phyloP scores from a whole-genome alignment of 1,284 basidiomycete genomes.

The Ustilago sp. region DNA sequence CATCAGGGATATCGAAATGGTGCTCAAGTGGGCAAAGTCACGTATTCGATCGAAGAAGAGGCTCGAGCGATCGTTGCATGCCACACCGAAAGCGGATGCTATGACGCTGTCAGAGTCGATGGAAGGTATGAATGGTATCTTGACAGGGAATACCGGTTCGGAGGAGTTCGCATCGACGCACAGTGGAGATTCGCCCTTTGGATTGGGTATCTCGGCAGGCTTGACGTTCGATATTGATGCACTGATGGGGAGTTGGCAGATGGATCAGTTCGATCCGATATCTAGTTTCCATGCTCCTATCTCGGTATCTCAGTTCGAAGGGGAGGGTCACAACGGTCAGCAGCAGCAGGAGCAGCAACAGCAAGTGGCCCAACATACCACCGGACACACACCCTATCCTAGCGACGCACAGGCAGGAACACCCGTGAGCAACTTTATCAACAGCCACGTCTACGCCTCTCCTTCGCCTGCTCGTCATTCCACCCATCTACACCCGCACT shows the following conservation, averaged over 20 bases:
- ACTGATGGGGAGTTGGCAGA: slow-evolving; percentile 45
- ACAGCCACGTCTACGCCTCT: slow-evolving; percentile 2
- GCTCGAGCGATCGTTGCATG: slow-evolving; percentile 30
- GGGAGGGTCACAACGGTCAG: neutral
- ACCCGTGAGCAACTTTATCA: slow-evolving; percentile 6
- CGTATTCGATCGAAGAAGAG: slow-evolving; percentile 35
- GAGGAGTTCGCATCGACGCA: slow-evolving; percentile 47
- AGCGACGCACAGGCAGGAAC: neutral
- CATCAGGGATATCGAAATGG: slow-evolving; percentile 60
- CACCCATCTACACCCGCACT: slow-evolving; percentile 9
- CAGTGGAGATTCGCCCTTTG: slow-evolving; percentile 48
- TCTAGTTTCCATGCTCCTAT: slow-evolving; percentile 17
- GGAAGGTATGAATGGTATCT: slow-evolving; percentile 22
- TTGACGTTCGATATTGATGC: slow-evolving; percentile 50
- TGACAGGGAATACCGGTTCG: slow-evolving; percentile 24
- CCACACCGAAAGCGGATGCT: slow-evolving; percentile 35
- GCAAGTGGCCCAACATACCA: neutral
- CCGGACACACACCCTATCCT: slow-evolving; percentile 15
- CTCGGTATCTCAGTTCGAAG: slow-evolving; percentile 6
- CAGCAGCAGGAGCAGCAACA: slow-evolving; percentile 11
- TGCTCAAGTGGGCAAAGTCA: slow-evolving; percentile 57
- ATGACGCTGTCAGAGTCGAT: slow-evolving; percentile 21
- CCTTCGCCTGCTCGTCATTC: neutral
- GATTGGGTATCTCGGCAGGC: slow-evolving; percentile 44
- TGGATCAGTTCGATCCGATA: slow-evolving; percentile 36